Evolutionary conservation across 1,284 basidiomycete genomes (phyloP), one percentile per base, ranked within the genome.

Genomic region (Meripilus lineatus): DNA sequence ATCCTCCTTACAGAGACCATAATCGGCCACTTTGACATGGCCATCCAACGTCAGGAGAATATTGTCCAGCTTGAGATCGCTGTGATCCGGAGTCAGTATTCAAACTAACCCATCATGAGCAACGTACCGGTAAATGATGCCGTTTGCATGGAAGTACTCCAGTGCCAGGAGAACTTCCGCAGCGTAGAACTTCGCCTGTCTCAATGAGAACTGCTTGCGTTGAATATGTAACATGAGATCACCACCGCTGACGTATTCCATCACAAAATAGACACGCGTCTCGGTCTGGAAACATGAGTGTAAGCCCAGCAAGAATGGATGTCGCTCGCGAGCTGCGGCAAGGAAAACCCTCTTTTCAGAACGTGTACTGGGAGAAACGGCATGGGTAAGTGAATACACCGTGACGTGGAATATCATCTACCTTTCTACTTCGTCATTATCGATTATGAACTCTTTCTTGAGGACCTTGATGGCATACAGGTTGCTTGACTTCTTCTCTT

Each of bases 281-380:
- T 99, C 95, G 5, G 96, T 99, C 70, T 99, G 96, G 84, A 99
- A 99, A 74, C 96, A 99, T 14, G 95, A 99, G 65, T 99, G 96
- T 39, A 99, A 71, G 13, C 90, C 91, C 48, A 99, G 84, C 40
- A 99, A 71, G 81, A 99, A 99, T 0, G 96, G 96, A 70, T 99
- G 96, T 8, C 93, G 82, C 66, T 99, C 94, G 45, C 90, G 81
- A 8, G 96, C 94, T 18, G 95, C 96, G 4, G 95, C 86, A 48
- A 99, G 71, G 71, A 98, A 98, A 15, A 99, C 96, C 21, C 96
- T 89, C 70, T 99, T 99, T 67, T 99, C 96, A 3, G 96, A 99
- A 54, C 96, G 94, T 32, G 96, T 99, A 59, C 95, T 96, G 52
- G 21, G 36, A n/a, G 44, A 17, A 32, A 28, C 5, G 28, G 35